Evolutionary conservation across 768 basidiomycete genomes (phyloP).

Genomic region (Psilocybe sp.): DNA sequence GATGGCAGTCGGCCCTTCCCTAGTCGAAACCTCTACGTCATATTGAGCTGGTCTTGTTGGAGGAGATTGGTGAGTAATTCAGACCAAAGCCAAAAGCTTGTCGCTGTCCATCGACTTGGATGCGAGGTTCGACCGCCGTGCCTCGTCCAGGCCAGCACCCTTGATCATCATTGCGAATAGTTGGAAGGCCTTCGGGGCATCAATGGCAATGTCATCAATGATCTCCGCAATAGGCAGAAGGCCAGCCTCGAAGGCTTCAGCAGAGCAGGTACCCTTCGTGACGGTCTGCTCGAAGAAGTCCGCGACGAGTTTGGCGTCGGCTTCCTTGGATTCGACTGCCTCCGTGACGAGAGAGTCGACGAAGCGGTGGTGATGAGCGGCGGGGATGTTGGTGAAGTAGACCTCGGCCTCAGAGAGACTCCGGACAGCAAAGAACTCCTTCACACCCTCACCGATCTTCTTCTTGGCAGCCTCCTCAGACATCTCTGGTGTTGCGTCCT

Average conservation of each 20-base stretch:
- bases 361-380: slow-evolving; percentile 58
- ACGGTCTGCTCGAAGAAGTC: slow-evolving; percentile 67
- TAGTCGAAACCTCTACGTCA: too few species aligned
- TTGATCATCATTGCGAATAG: slow-evolving; percentile 75
- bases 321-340: slow-evolving; percentile 80
- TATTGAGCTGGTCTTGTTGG: too few species aligned
- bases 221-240: slow-evolving; percentile 67
- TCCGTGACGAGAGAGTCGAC: slow-evolving; percentile 72
- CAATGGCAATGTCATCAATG: slow-evolving; percentile 86
- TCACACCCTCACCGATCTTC: slow-evolving; percentile 78
- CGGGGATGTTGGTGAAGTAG: slow-evolving; percentile 77
- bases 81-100: slow-evolving; percentile 57
- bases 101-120: slow-evolving; percentile 60
- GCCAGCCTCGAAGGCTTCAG: slow-evolving; percentile 70
- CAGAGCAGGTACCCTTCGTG: slow-evolving; percentile 56
- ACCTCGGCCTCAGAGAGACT: slow-evolving; percentile 84
- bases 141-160: slow-evolving; percentile 65
- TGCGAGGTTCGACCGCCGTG: slow-evolving; percentile 51
- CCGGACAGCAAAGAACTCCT: slow-evolving; percentile 85
- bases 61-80: too few species aligned
- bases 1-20: too few species aligned
- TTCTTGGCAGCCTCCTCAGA: slow-evolving; percentile 64
- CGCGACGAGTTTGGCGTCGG: slow-evolving; percentile 74
- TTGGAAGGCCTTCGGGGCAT: slow-evolving; percentile 83
- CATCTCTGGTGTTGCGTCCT: slow-evolving; percentile 44